Evolutionary conservation across 305 asterid species (phyloP), one percentile per base, ranked within the genome.

Genomic region (Andrographis paniculata): DNA sequence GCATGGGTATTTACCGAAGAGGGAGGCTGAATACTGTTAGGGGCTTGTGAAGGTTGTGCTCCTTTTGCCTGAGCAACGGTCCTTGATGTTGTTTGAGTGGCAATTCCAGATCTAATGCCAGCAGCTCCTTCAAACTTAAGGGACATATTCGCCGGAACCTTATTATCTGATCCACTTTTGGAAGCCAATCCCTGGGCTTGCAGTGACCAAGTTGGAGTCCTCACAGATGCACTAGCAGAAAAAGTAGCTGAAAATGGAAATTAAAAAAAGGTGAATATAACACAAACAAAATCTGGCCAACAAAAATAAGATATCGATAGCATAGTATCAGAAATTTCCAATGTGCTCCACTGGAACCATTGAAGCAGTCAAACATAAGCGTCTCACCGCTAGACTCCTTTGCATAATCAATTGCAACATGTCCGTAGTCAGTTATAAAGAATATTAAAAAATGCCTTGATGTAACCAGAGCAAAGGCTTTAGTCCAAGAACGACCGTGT

Each of bases 181-280:
- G 77, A 61, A 30, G 87, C 33, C 44, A 75, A 61, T 38, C 58
- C 59, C 43, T 75, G 91, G 41, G 79, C 68, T 61, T 76, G 91
- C 70, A 74, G 54, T 15, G 82, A 58, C 95, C 95, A 84, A 42
- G 84, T 57, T 53, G 95, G 91, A 55, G 80, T 72, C 69, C 70
- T 83, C 59, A 36, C 60, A 50, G 57, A 57, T 50, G 81, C 48
- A 58, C 67, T 71, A 51, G 76, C 79, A 45, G 80, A 35, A 67
- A 63, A 63, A 67, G 66, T 77, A 56, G 62, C 87, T 86, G 80
- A 70, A 69, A 53, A 43, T 54, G 40, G 41, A 63, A 37, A 61
- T 16, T 45, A 17, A 14, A 18, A 52, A 48, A 31, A 55, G 37
- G 49, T 62, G 35, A 38, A 56, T 18, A 53, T 45, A 48, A 53